phyloP scores from a whole-genome alignment of 1,284 basidiomycete species.

The Hemileia vastatrix region DNA sequence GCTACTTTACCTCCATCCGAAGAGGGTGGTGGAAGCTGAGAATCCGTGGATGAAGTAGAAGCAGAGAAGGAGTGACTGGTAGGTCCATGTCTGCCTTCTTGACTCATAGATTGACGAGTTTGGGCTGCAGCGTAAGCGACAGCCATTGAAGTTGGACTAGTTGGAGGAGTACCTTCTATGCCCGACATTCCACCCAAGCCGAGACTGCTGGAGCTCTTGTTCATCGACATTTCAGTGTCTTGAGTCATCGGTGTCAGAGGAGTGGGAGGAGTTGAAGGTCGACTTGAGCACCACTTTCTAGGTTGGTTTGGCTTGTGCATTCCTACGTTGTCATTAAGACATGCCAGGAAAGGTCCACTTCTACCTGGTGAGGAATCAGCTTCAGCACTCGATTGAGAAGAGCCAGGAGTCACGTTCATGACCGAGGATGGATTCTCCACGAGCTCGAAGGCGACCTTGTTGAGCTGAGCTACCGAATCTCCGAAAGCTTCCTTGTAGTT shows the following conservation, averaged over 20 bases:
- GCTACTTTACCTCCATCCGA: constrained; percentile 38
- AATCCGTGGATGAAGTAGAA: constrained; percentile 21
- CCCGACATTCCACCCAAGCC: constrained; percentile 14
- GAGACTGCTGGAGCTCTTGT: constrained; percentile 10
- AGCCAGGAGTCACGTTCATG: neutral
- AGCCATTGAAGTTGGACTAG: constrained; percentile 9
- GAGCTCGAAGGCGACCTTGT: constrained; percentile 36
- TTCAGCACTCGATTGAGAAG: neutral
- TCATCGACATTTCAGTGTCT: constrained; percentile 24
- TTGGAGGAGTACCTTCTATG: neutral
- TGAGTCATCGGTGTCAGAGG: constrained; percentile 34
- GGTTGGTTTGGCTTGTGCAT: constrained; percentile 35
- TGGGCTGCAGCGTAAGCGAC: constrained; percentile 37
- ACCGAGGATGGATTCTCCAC: constrained; percentile 29
- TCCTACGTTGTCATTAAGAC: constrained; percentile 36
- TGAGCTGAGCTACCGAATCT: constrained; percentile 21
- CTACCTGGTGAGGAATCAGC: constrained; percentile 26
- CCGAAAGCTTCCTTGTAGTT: neutral
- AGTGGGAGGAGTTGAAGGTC: constrained; percentile 35
- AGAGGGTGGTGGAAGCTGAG: constrained; percentile 26
- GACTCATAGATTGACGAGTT: constrained; percentile 29
- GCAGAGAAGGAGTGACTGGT: neutral
- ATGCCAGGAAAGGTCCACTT: constrained; percentile 37
- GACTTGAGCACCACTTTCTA: constrained; percentile 31
- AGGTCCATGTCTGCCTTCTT: constrained; percentile 7